Conservation (phyloP, 2,329 filamentous ascomycete species). For the Hortaea sp. region DNA sequence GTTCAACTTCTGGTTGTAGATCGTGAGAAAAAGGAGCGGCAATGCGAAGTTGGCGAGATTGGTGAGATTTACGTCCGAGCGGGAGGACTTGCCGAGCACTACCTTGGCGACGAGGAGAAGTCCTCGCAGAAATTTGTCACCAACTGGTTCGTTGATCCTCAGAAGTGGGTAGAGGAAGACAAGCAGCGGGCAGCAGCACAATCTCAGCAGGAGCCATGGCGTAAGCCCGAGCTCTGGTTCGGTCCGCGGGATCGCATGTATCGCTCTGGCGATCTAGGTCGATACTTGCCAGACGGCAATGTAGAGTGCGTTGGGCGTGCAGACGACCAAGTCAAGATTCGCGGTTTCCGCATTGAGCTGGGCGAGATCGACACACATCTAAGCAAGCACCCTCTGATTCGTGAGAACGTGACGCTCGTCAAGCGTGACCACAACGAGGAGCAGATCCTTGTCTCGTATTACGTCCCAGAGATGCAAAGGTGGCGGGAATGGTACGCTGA, state of each 20-base stretch:
- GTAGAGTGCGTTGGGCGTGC: conserved; percentile 70
- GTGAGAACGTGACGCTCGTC: conserved; percentile 78
- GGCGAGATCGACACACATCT: conserved; percentile 85
- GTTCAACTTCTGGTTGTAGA: conserved; percentile 82
- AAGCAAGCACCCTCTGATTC: conserved; percentile 60
- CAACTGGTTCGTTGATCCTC: conserved; percentile 77
- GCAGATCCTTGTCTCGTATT: conserved; percentile 75
- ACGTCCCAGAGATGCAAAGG: conserved; percentile 69
- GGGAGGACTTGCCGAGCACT: conserved; percentile 74
- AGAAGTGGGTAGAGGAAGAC: conserved; percentile 58
- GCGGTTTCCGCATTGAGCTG: conserved; percentile 90
- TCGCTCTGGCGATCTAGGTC: conserved; percentile 74
- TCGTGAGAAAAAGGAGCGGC: conserved; percentile 52
- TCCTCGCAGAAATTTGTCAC: conserved; percentile 67
- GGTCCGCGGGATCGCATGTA: conserved; percentile 82
- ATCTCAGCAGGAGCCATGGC: conserved; percentile 59
- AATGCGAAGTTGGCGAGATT: conserved; percentile 71
- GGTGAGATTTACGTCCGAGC: conserved; percentile 80
- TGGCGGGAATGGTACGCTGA: conserved; percentile 60
- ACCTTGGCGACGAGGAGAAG: conserved; percentile 52
- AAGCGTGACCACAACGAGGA: conserved; percentile 78
- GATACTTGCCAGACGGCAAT: conserved; percentile 59
- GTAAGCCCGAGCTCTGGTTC: conserved; percentile 59
- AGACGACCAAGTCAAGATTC: conserved; percentile 89
- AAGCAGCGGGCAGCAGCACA: conserved; percentile 40